These are phyloP conservation scores for Fusarium anthophilum DNA, from an alignment of 2,329 filamentous ascomycete genomes.

Conservation along the genomic window DNA sequence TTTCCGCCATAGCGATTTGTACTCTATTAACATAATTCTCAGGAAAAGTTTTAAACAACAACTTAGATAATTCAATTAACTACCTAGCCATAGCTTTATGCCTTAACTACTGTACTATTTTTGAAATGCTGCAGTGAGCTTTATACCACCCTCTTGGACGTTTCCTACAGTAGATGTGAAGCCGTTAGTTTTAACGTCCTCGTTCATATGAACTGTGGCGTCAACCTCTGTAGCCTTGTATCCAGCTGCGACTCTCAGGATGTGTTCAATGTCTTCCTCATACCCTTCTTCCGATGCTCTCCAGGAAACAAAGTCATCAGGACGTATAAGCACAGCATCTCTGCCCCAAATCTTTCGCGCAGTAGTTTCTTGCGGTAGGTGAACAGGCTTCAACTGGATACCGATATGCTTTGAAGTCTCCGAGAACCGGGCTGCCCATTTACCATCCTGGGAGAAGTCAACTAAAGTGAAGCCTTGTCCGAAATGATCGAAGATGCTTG, in stretches of 20 bases:
- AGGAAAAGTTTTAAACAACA: no score
- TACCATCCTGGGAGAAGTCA: neutral
- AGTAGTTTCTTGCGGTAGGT: neutral
- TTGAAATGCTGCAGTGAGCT: no score
- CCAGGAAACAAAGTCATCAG: neutral
- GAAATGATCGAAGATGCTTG: neutral
- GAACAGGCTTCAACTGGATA: neutral
- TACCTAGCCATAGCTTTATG: no score
- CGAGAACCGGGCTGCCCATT: neutral
- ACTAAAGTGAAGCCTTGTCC: neutral
- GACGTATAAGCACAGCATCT: neutral
- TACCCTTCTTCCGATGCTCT: neutral
- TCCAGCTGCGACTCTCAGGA: neutral
- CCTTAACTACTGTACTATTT: no score
- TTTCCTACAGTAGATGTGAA: neutral
- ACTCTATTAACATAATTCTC: neutral
- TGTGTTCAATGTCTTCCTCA: neutral
- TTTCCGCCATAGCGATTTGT: neutral
- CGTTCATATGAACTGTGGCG: rapidly evolving
- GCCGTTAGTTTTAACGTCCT: rapidly evolving
- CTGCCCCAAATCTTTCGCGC: neutral
- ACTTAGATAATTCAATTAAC: no score
- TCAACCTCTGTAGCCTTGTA: neutral
- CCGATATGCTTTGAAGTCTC: neutral
- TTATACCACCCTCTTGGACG: no score